These are phyloP conservation scores for Lasiosphaeria hispida DNA, from an alignment of 495 filamentous ascomycete genomes.

Conservation along the genomic window DNA sequence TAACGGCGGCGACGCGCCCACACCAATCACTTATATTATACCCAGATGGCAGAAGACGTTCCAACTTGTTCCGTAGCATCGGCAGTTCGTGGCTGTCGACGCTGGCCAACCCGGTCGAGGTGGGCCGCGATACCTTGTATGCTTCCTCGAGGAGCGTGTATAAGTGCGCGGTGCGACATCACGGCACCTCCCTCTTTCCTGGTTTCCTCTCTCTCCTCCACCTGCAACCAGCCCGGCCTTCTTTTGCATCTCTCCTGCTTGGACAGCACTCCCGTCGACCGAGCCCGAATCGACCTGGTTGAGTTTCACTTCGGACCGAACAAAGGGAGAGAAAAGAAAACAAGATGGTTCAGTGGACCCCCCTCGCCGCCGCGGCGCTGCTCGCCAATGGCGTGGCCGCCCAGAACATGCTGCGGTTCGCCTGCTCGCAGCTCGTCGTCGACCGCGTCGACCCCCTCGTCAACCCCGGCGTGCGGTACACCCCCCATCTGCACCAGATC, in stretches of 20 bases:
- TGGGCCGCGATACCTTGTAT: background rate
- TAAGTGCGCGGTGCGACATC: slow-evolving; percentile 17
- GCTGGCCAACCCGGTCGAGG: slow-evolving; percentile 18
- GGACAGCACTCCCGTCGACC: background rate
- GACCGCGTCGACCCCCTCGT: slow-evolving; percentile 53
- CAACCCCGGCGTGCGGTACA: slow-evolving; percentile 50
- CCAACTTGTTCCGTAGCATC: slow-evolving; percentile 40
- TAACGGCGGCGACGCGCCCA: slow-evolving; percentile 30
- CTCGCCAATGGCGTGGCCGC: slow-evolving; percentile 46
- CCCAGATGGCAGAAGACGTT: slow-evolving; percentile 37
- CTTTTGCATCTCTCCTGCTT: background rate
- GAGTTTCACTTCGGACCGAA: background rate
- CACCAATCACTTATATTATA: slow-evolving; percentile 39
- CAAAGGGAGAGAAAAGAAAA: slow-evolving; percentile 19
- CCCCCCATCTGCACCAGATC: slow-evolving; percentile 53
- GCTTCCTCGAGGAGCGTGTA: background rate
- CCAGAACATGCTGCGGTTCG: slow-evolving; percentile 56
- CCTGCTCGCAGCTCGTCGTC: slow-evolving; percentile 56
- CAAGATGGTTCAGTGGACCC: slow-evolving; percentile 50
- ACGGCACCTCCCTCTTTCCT: background rate
- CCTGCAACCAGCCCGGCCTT: background rate
- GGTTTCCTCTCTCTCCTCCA: background rate
- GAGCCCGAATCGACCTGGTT: background rate
- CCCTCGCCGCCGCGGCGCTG: slow-evolving; percentile 46
- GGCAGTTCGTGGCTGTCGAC: slow-evolving; percentile 31